Conservation (phyloP, 1,284 basidiomycete genomes). For the Ustilago shanxiensis region DNA sequence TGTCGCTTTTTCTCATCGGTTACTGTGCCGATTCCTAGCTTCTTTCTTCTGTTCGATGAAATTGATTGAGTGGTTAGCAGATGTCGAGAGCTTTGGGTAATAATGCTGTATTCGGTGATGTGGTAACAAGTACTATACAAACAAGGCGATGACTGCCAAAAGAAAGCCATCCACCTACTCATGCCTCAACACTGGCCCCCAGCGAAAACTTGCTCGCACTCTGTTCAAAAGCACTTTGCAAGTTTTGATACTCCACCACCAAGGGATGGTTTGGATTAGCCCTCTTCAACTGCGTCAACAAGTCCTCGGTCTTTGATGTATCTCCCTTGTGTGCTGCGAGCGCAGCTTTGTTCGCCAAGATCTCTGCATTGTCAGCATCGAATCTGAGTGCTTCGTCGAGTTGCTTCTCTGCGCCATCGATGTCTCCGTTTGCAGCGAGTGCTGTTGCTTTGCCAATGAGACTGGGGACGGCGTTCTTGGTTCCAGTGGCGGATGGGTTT, state of each 20-base stretch:
- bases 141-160: background rate
- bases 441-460: constrained; percentile 65
- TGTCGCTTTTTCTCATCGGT: background rate
- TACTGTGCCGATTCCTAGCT: background rate
- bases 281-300: constrained; percentile 22
- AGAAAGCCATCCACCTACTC: background rate
- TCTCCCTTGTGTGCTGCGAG: constrained; percentile 26
- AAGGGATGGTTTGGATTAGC: constrained; percentile 34
- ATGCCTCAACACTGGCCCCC: constrained; percentile 27
- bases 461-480: constrained; percentile 44
- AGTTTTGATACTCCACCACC: constrained; percentile 22
- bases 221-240: constrained; percentile 34
- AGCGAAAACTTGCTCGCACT: constrained; percentile 23
- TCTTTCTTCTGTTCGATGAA: no score
- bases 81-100: background rate
- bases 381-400: constrained; percentile 54
- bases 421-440: constrained; percentile 53
- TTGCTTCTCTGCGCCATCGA: constrained; percentile 35
- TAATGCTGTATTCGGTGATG: background rate
- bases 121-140: background rate
- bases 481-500: constrained; percentile 48
- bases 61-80: no score
- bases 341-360: constrained; percentile 49
- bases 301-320: constrained; percentile 5
- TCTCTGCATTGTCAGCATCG: constrained; percentile 40